Evolutionary conservation across 2,329 filamentous ascomycete species (phyloP).

Genomic region (Mycosphaerella arachidis): DNA sequence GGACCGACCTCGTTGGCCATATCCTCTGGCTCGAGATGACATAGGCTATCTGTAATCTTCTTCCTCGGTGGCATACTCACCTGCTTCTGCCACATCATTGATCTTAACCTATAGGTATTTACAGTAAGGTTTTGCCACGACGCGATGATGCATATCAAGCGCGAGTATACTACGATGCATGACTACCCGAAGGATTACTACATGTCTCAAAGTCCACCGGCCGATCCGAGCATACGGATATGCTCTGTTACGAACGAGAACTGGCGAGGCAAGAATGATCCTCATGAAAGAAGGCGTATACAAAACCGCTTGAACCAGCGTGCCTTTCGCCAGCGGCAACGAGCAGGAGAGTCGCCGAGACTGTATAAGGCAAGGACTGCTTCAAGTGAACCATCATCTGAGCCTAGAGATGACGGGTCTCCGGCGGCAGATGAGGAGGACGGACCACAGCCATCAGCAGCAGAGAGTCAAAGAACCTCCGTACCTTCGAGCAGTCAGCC

Average conservation of each 20-base stretch:
- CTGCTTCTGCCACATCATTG: constrained; percentile 1
- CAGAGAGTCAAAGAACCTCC: background rate
- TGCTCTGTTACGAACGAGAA: constrained; percentile 25
- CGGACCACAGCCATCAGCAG: background rate
- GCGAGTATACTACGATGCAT: constrained; percentile 1
- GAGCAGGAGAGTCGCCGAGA: constrained; percentile 25
- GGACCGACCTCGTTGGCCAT: background rate
- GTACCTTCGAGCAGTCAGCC: background rate
- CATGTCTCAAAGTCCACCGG: constrained; percentile 5
- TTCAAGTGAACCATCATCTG: constrained; percentile 9
- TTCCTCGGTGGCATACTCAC: background rate
- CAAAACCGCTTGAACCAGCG: constrained; percentile 32
- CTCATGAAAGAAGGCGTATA: constrained; percentile 28
- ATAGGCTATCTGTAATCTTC: constrained; percentile 9
- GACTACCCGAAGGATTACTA: background rate
- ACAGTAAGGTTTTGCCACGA: constrained; percentile 9
- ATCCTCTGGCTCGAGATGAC: constrained; percentile 9
- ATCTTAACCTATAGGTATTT: constrained; percentile 1
- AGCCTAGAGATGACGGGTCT: constrained; percentile 6
- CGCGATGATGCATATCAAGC: constrained; percentile 5
- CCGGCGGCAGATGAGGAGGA: background rate
- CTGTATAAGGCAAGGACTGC: constrained; percentile 18
- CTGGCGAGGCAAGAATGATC: constrained; percentile 31
- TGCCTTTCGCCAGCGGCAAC: constrained; percentile 31
- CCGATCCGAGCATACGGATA: constrained; percentile 7